Evolutionary conservation across 805 yeast species (phyloP).

Genomic region (Cyberlindnera subsufficiens): DNA sequence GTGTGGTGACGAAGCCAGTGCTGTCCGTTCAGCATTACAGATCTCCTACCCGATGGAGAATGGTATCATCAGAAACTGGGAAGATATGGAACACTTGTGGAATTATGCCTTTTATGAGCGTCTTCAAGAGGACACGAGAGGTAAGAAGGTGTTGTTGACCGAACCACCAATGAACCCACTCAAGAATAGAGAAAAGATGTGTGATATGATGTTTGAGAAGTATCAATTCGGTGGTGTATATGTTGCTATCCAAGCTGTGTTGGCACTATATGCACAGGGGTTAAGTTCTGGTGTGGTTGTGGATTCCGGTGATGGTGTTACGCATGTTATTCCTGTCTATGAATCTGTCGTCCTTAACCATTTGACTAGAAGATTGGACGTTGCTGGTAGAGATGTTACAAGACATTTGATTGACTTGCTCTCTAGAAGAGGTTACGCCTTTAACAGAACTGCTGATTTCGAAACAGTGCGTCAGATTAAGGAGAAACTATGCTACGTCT

Average conservation of each 20-base stretch:
- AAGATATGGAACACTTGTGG: slow-evolving; percentile 98
- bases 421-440: slow-evolving; percentile 94
- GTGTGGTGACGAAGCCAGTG: slow-evolving; percentile 96
- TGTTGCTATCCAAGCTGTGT: slow-evolving; percentile 96
- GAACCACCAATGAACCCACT: slow-evolving; percentile 98
- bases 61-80: slow-evolving; percentile 97
- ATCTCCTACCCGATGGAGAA: slow-evolving; percentile 98
- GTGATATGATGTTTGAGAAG: slow-evolving; percentile 87
- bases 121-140: slow-evolving; percentile 75
- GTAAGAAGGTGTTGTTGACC: slow-evolving; percentile 79
- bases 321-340: slow-evolving; percentile 97
- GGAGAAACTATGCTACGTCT: slow-evolving; percentile 92
- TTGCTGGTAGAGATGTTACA: slow-evolving; percentile 99
- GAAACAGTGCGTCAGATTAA: slow-evolving; percentile 98
- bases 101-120: slow-evolving; percentile 93
- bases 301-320: slow-evolving; percentile 98
- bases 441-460: slow-evolving; percentile 97
- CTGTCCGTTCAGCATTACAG: slow-evolving; percentile 83
- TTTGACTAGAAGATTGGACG: slow-evolving; percentile 85
- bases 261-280: slow-evolving; percentile 96
- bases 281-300: slow-evolving; percentile 95
- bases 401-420: slow-evolving; percentile 85
- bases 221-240: slow-evolving; percentile 89
- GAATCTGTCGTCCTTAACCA: slow-evolving; percentile 96
- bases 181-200: slow-evolving; percentile 85